Base-by-base conservation (phyloP, 2,329 filamentous ascomycete species). In the Penicillium janthinellum region DNA sequence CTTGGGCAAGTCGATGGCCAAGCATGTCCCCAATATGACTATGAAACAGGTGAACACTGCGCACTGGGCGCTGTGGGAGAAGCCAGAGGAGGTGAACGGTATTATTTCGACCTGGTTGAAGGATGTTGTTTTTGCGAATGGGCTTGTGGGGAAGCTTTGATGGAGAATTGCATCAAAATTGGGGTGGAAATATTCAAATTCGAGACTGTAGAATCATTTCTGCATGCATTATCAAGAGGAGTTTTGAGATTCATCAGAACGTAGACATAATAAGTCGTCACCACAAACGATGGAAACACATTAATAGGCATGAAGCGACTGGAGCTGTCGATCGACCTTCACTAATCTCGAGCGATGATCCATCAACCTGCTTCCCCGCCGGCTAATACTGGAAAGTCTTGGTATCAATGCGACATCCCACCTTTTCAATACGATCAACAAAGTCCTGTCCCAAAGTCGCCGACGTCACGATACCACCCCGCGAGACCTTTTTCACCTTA, bases 1-100 rank as follows among this genome's bases (percentile, higher is more conserved):
- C 41, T 85, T 97, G 84, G 84, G 89, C 1, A 78, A 76, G 25
- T 84, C 85, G 0, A 96, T 96, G 91, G 87, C 87, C 20, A 79
- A 82, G 64, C 78, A 80, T 63, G 86, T 94, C 60, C 83, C 85
- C 2, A 82, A 86, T 49, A 75, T 96, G 70, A 89, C 85, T 7
- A 81, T 83, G 61, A 82, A 78, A 8, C 85, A 90, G 72, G 88
- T 96, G 56, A 76, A 88, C 38, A 83, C 89, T 0, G 81, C 83
- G 17, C 95, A 98, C 77, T 98, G 94, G 94, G 90, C 89, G 48
- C 77, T 96, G 72, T 88, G 86, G 81, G 86, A 96, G 80, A 85
- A 84, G 64, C 83, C 89, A 0, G 84, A 82, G 22, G 85, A 89
- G 67, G 85, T 91, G 3, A 97, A 97, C 75, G 74, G 72, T 52